Base-by-base conservation (phyloP, 2,329 filamentous ascomycete species). In the Mycocentrospora acerina region DNA sequence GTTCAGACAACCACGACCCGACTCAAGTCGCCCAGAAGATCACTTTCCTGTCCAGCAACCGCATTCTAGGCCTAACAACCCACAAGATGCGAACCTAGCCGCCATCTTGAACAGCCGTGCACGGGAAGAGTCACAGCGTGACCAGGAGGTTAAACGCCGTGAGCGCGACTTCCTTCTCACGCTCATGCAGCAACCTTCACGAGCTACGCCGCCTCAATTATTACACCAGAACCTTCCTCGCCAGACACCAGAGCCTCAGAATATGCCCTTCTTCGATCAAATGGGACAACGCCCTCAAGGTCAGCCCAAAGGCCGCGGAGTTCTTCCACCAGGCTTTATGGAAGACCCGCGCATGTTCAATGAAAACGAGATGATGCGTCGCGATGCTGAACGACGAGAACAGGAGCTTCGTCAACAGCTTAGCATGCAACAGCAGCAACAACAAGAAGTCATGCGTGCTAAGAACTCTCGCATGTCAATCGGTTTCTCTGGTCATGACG, bases 111-210 rank as follows among this genome's bases (percentile, higher is more conserved):
- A 67, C 25, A 62, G 62, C 29, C 66, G 63, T 59, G 71, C 45
- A 4, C 51, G 54, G 38, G 71, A 56, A 27, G 62, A 68, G 31
- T 44, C 61, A 8, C 59, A 62, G 12, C 69, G 55, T 62, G 49
- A 66, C 24, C 67, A 54, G 63, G 47, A 59, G 46, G 46, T 57
- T 72, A 60, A 83, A 78, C 61, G 80, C 76, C 53, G 87, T 19
- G 62, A 91, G 54, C 81, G 85, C n/a, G 86, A 94, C 49, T 90
- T 93, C 62, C 72, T 95, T 32, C 87, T 95, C 68, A 86, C 83
- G 45, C 76, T 95, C 19, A 93, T 95, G 87, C 81, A 85, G 52
- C 75, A 79, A 56, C 71, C 75, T 9, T 49, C 54, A 4, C 57
- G 60, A 14, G 52, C 41, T 18, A 66, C 63, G 2, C 61, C 63